phyloP scores from a whole-genome alignment of 768 basidiomycete species.

The Termitomyces sp. region DNA sequence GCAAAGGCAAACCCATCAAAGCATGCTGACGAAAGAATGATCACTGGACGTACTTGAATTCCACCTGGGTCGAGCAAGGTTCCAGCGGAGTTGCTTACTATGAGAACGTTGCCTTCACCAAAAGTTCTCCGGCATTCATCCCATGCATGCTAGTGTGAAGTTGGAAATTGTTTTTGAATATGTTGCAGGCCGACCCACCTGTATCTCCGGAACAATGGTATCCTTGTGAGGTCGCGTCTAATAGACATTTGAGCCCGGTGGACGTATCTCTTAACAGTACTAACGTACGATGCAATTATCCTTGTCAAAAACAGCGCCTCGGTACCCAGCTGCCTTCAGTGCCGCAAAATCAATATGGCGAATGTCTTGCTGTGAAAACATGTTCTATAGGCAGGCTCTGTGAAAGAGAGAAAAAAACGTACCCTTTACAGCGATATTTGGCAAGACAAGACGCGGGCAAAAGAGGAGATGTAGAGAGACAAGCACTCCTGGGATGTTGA shows the following conservation, averaged over 20 bases:
- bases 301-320: conserved; percentile 94
- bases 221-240: conserved; percentile 85
- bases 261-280: neutral
- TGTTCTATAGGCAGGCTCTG: conserved; percentile 11
- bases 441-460: conserved; percentile 64
- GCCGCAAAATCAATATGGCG: conserved; percentile 78
- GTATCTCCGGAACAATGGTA: conserved; percentile 68
- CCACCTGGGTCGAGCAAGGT: conserved; percentile 72
- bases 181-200: conserved; percentile 37
- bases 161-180: neutral
- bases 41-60: conserved; percentile 58
- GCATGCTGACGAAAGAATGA: neutral
- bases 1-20: neutral
- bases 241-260: neutral
- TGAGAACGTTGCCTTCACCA: conserved; percentile 73
- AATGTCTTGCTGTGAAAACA: conserved; percentile 64
- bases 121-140: conserved; percentile 66
- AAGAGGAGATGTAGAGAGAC: conserved; percentile 69
- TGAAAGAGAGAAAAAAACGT: conserved; percentile 9
- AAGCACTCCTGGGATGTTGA: conserved; percentile 70
- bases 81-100: conserved; percentile 95
- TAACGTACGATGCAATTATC: conserved; percentile 88
- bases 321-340: conserved; percentile 72
- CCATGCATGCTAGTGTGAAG: conserved; percentile 65
- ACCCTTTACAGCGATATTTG: conserved; percentile 69